Percentiles rank a stretch among this genome's conserved stretches.
Evolutionary conservation across 2,329 filamentous ascomycete genomes (phyloP).

Genomic region (Paecilomyces formosus): DNA sequence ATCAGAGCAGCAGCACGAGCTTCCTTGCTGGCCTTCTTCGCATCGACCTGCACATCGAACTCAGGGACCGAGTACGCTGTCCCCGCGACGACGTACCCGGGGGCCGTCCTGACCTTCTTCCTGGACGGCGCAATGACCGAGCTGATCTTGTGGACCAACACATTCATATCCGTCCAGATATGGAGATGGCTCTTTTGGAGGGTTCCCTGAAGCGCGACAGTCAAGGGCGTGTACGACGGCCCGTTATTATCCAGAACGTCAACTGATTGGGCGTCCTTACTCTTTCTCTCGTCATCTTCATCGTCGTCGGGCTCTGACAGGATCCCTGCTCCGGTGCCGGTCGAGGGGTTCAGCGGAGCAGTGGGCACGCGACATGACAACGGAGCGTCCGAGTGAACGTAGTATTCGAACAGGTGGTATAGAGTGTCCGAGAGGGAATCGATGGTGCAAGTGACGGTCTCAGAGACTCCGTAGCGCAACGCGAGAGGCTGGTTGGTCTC

Average conservation of each 20-base stretch:
- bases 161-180: constrained; percentile 81
- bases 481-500: constrained; percentile 78
- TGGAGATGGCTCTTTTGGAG: constrained; percentile 86
- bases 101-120: constrained; percentile 42
- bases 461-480: constrained; percentile 68
- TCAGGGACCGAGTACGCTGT: constrained; percentile 79
- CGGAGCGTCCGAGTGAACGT: constrained; percentile 93
- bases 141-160: constrained; percentile 61
- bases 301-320: constrained; percentile 27
- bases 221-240: constrained; percentile 59
- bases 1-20: constrained; percentile 38
- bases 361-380: constrained; percentile 84
- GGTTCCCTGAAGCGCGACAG: constrained; percentile 82
- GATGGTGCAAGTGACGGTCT: constrained; percentile 54
- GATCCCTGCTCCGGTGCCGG: constrained; percentile 14
- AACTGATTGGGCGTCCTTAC: constrained; percentile 13
- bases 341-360: constrained; percentile 49
- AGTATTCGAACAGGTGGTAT: constrained; percentile 65
- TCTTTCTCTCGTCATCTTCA: constrained; percentile 45
- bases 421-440: constrained; percentile 45
- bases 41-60: constrained; percentile 43
- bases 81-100: constrained; percentile 77
- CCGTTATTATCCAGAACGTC: constrained; percentile 18
- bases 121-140: constrained; percentile 19
- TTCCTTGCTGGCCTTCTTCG: constrained; percentile 11